These are phyloP conservation scores for Colletotrichum trifolii DNA, from an alignment of 2,329 filamentous ascomycete genomes.

Conservation along the genomic window DNA sequence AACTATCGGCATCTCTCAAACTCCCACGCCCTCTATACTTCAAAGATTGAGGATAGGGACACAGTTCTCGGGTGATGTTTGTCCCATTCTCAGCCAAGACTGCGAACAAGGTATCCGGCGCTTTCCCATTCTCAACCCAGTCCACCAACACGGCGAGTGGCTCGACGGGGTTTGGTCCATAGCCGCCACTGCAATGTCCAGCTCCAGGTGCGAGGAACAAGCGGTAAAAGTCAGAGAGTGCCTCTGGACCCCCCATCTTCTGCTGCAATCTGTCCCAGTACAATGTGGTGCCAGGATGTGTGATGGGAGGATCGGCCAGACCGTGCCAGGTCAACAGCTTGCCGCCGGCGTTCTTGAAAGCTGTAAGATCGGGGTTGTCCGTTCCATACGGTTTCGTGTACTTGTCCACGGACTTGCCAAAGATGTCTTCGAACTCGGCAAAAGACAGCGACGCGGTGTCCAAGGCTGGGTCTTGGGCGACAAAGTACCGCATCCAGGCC, in stretches of 20 bases:
- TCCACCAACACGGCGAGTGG: slow-evolving; percentile 1
- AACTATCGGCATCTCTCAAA: not conserved
- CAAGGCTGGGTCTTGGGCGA: slow-evolving; percentile 12
- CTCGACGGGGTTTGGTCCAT: slow-evolving; percentile 17
- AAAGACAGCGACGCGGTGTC: slow-evolving; percentile 20
- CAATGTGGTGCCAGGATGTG: slow-evolving; percentile 44
- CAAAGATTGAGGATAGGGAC: slow-evolving; percentile 8
- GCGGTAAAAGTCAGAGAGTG: slow-evolving; percentile 55
- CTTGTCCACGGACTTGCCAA: slow-evolving; percentile 3
- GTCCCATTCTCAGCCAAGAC: slow-evolving; percentile 1
- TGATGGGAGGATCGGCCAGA: slow-evolving; percentile 49
- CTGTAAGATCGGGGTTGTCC: slow-evolving; percentile 42
- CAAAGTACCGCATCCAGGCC: slow-evolving; percentile 23
- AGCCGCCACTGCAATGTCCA: slow-evolving; percentile 54
- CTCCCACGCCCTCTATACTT: slow-evolving; percentile 3
- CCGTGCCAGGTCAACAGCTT: slow-evolving; percentile 58
- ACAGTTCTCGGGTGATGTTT: slow-evolving; percentile 7
- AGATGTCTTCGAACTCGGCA: slow-evolving; percentile 17
- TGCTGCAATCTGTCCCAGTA: slow-evolving; percentile 39
- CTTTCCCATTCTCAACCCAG: slow-evolving; percentile 14
- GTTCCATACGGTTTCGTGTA: slow-evolving; percentile 38
- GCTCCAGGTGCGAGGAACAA: slow-evolving; percentile 63
- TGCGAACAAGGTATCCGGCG: slow-evolving; percentile 10
- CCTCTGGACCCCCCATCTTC: slow-evolving; percentile 8
- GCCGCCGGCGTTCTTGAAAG: slow-evolving; percentile 47